Conservation (phyloP, 2,329 filamentous ascomycete genomes). For the Sporothrix pseudoabietina region DNA sequence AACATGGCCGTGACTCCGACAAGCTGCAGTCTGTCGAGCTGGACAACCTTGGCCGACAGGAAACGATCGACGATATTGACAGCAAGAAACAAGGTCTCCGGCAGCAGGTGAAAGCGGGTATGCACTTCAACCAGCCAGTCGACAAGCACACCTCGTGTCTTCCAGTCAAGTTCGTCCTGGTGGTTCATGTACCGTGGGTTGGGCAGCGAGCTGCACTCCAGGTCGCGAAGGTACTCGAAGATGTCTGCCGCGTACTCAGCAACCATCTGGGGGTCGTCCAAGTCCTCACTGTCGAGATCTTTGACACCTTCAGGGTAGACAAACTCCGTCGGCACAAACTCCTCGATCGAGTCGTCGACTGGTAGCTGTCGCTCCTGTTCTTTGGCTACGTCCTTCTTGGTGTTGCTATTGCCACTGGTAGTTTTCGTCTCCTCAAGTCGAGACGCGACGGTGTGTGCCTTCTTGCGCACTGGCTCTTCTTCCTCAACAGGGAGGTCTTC, state of each 20-base stretch:
- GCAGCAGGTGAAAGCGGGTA: constrained; percentile 91
- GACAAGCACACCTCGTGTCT: constrained; percentile 94
- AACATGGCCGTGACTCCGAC: constrained; percentile 99
- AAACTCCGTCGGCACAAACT: constrained; percentile 38
- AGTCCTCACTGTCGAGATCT: constrained; percentile 81
- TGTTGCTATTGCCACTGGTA: constrained; percentile 41
- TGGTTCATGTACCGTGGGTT: constrained; percentile 95
- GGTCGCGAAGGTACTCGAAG: constrained; percentile 88
- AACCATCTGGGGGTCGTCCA: constrained; percentile 95
- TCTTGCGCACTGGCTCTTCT: constrained; percentile 70
- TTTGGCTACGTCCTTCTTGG: constrained; percentile 38
- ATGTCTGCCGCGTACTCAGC: constrained; percentile 97
- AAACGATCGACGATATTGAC: constrained; percentile 99
- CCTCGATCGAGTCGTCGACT: constrained; percentile 37
- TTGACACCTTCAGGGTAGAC: constrained; percentile 50
- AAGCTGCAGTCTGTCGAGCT: constrained; percentile 91
- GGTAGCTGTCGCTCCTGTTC: constrained; percentile 37
- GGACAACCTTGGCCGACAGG: constrained; percentile 90
- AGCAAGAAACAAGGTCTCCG: constrained; percentile 93
- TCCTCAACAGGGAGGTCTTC: constrained; percentile 63
- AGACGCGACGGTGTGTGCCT: constrained; percentile 54
- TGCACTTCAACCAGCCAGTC: constrained; percentile 99
- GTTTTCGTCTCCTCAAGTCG: constrained; percentile 54
- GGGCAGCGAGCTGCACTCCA: constrained; percentile 77
- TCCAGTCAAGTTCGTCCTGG: constrained; percentile 95